Base-by-base conservation (phyloP, 345 rosid genomes). In the Abelmoschus esculentus region DNA sequence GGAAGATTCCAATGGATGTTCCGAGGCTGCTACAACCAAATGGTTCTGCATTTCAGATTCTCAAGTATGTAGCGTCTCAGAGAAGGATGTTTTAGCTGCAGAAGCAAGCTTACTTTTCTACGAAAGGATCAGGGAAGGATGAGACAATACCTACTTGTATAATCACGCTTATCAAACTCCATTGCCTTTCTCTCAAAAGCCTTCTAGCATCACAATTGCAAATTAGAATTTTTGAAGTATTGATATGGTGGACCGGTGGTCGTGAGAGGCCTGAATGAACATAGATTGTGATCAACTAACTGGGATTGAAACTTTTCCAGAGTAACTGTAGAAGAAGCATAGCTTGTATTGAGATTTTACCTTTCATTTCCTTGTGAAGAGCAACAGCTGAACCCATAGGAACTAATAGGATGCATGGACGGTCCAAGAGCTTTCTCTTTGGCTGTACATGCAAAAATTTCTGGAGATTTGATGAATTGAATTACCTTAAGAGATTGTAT, bases 11-110 rank as follows among this genome's bases (percentile, higher is more conserved):
- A 52, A 67, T 40, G 79, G 68, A 59, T 60, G 31, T 44, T 29
- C 52, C 6, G 74, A 79, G 38, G 67, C 75, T 50, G 70, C 78
- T 58, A 52, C 7, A 2, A 56, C 64, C 52, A 78, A 73, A 3
- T 91, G 97, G 98, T 91, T 91, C 77, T 81, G 84, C 76, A 83
- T 93, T 70, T 93, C 97, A n/a, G 96, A 93, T 83, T 82, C 95
- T 2, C 75, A 91, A 55, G 97, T 93, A 15, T 17, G 32, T 22
- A 46, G 72, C 36, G 91, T 86, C n/a, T 75, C 88, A 1, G 93
- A 86, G 81, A 78, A 74, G 60, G 95, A 93, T 57, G 97, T 89
- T 80, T 87, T 91, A 29, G 80, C 83, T 61, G 89, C 98, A 29
- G 93, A 88, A 78, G 97, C 95, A 46, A 88, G 89, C 83, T 69